Percentiles rank a stretch among this genome's conserved stretches.
Evolutionary conservation across 768 basidiomycete genomes (phyloP).

Genomic region (Lyophyllum atratum): DNA sequence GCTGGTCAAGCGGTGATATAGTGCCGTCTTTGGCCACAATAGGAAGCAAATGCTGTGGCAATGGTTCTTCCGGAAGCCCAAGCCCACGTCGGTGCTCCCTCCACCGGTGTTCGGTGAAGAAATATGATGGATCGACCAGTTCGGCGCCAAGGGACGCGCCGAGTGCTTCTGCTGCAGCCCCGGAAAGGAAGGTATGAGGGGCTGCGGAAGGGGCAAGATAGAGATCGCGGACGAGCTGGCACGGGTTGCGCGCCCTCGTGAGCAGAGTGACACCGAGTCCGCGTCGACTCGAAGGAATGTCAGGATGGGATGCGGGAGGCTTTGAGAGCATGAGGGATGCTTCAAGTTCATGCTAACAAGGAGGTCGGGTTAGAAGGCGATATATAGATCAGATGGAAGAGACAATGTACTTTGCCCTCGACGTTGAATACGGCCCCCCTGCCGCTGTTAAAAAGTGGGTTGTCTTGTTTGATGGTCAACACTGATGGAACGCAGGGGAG

Average conservation of each 20-base stretch:
- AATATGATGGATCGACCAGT: conserved; percentile 75
- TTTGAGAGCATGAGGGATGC: conserved; percentile 80
- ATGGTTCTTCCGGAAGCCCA: conserved; percentile 69
- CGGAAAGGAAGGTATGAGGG: conserved; percentile 75
- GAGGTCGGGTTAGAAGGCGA: not conserved
- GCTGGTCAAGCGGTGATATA: conserved; percentile 46
- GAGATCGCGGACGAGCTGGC: conserved; percentile 64
- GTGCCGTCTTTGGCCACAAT: conserved; percentile 15
- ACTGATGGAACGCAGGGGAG: not conserved
- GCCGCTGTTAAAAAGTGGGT: conserved; percentile 75
- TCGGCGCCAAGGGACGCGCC: conserved; percentile 55
- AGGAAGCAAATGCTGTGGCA: conserved; percentile 33
- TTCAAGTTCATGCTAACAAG: conserved; percentile 84
- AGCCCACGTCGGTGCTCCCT: conserved; percentile 72
- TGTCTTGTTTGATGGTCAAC: conserved; percentile 45
- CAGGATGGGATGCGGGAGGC: conserved; percentile 66
- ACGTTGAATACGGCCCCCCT: conserved; percentile 85
- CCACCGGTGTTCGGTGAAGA: conserved; percentile 77
- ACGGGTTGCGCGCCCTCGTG: conserved; percentile 71
- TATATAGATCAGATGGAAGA: not conserved
- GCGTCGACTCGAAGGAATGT: conserved; percentile 59
- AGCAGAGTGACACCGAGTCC: conserved; percentile 68
- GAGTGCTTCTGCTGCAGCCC: conserved; percentile 59
- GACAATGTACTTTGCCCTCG: conserved; percentile 63
- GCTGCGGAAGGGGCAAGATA: conserved; percentile 67